These are phyloP conservation scores for Coelastrella sp. DNA, from an alignment of 139 green algal genomes.

Conservation along the genomic window DNA sequence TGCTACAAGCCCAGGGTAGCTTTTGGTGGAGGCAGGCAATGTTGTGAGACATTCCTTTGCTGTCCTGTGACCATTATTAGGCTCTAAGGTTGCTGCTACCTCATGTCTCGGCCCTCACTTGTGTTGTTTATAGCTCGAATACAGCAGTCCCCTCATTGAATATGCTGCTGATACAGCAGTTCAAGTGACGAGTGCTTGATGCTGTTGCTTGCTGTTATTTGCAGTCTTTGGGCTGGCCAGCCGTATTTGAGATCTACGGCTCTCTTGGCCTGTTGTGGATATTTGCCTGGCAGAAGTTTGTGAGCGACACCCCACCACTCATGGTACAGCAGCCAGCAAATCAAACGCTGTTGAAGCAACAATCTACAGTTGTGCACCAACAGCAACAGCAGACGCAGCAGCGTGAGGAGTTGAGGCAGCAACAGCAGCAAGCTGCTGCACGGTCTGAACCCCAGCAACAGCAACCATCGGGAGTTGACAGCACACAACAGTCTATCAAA, in stretches of 20 bases:
- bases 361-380: conserved; percentile 9
- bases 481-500: no score
- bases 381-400: conserved; percentile 5
- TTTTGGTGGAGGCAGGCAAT: background rate
- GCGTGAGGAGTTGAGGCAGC: conserved; percentile 41
- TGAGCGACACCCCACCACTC: conserved; percentile 42
- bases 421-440: background rate
- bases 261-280: conserved; percentile 75
- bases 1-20: background rate
- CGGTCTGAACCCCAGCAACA: conserved; percentile 1
- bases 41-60: no score
- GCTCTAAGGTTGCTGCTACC: no score
- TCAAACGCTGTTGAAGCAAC: conserved; percentile 7
- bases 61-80: no score
- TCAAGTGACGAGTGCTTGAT: no score
- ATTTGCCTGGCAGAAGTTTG: conserved; percentile 59
- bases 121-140: background rate
- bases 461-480: no score
- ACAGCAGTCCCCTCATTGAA: no score
- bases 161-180: background rate
- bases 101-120: no score
- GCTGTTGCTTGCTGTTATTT: background rate
- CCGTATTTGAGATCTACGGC: conserved; percentile 77
- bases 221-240: conserved; percentile 62
- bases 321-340: background rate